Evolutionary conservation across 2,329 filamentous ascomycete species (phyloP), one percentile per base, ranked within the genome.

Genomic region (Ploettnerulaceae sp.): DNA sequence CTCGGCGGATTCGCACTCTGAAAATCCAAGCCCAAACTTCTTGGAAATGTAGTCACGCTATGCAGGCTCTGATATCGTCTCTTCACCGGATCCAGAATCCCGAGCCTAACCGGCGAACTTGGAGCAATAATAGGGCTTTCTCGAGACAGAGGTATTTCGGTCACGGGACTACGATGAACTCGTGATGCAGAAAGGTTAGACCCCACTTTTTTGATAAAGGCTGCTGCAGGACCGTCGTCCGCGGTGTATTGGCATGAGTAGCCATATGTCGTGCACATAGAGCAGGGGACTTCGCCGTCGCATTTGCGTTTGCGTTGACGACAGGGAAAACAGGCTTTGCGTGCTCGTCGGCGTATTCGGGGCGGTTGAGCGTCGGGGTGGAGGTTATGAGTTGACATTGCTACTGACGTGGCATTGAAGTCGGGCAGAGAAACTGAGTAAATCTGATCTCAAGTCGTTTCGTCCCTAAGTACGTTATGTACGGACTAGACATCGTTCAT

Each of bases 1-100:
- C 57, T 57, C 2, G 64, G 63, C 17, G 63, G 61, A 15, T 63
- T 62, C 1, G 57, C 48, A 4, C 62, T 60, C 37, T 64, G 59
- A 22, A 66, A 40, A 36, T 61, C 59, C 17, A 61, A 33, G 5
- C 61, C 62, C 4, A 66, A 53, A 35, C 49, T 57, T 24, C 61
- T 55, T 2, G 64, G 61, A 24, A 66, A 65, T 5, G 61, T 62
- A 35, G 62, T 55, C 4, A 57, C 53, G 5, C 61, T 62, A 29
- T 63, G 57, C 12, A 55, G 51, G 3, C 60, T 56, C 38, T 64
- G 56, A 37, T 62, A 65, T 14, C 64, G 52, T 21, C 56, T 55
- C 46, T 64, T 66, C 11, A 52, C 59, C 1, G 62, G 59, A 38
- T 62, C 54, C 4, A 65, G 41, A 14, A 65, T 54, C 1, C 61